Evolutionary conservation across 2,329 filamentous ascomycete species (phyloP).

Genomic region (Penicillium frequentans): DNA sequence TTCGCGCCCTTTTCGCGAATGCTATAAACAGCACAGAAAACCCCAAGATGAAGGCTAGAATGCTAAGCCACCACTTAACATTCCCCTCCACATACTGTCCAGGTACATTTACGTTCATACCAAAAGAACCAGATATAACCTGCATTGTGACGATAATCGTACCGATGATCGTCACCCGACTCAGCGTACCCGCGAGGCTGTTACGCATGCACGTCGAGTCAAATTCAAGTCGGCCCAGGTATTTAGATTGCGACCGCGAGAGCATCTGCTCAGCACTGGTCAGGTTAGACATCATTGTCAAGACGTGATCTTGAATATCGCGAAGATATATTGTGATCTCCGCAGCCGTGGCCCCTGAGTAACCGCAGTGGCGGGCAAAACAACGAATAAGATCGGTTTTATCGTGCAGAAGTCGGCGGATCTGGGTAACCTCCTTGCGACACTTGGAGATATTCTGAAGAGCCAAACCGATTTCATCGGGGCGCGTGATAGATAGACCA

Average conservation of each 20-base stretch:
- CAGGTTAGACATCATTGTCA: conserved; percentile 95
- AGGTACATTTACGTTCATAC: conserved; percentile 47
- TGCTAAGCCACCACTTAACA: background rate
- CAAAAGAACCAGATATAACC: conserved; percentile 64
- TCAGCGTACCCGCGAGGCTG: conserved; percentile 77
- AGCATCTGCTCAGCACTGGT: conserved; percentile 95
- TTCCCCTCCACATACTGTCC: conserved; percentile 22
- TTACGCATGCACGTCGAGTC: conserved; percentile 85
- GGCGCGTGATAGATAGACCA: conserved; percentile 81
- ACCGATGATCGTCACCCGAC: conserved; percentile 87
- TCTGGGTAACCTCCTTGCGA: conserved; percentile 85
- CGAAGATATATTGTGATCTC: conserved; percentile 92
- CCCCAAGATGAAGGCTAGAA: background rate
- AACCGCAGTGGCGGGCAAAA: conserved; percentile 95
- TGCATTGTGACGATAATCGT: conserved; percentile 91
- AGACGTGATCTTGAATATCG: conserved; percentile 95
- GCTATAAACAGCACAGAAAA: background rate
- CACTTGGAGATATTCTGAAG: conserved; percentile 80
- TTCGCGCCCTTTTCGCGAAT: background rate
- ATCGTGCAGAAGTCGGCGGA: conserved; percentile 85
- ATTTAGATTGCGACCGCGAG: conserved; percentile 86
- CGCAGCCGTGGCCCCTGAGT: conserved; percentile 83
- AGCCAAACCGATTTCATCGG: conserved; percentile 81
- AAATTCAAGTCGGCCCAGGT: conserved; percentile 85
- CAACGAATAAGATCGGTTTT: conserved; percentile 94